phyloP scores from a whole-genome alignment of 805 yeast species.

The Ogataea pini region DNA sequence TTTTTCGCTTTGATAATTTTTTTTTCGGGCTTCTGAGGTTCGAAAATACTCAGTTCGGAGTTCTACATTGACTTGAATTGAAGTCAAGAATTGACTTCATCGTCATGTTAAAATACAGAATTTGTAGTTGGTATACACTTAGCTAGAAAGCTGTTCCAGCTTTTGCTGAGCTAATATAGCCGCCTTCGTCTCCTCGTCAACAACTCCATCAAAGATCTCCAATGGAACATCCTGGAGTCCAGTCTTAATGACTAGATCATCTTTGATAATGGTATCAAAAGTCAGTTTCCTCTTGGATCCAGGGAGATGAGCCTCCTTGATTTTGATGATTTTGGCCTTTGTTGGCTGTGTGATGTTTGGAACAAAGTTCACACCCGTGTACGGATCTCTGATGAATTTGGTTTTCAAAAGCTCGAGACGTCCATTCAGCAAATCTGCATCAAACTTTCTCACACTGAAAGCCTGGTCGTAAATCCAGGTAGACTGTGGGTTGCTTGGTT shows the following conservation, averaged over 20 bases:
- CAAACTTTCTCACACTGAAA: constrained; percentile 70
- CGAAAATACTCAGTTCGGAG: too few relatives aligned
- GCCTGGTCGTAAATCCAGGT: constrained; percentile 89
- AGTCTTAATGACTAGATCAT: constrained; percentile 47
- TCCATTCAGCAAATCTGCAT: constrained; percentile 59
- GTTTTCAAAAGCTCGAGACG: constrained; percentile 49
- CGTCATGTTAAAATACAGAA: not conserved
- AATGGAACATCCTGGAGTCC: constrained; percentile 64
- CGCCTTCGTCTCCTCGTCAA: constrained; percentile 53
- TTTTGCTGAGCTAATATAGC: constrained; percentile 66
- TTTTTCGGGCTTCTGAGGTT: not conserved
- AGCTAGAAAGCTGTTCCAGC: constrained; percentile 39
- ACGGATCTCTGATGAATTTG: constrained; percentile 73
- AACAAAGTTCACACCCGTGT: constrained; percentile 77
- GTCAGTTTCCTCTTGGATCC: constrained; percentile 36
- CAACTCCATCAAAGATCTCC: constrained; percentile 57
- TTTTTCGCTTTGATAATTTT: not conserved
- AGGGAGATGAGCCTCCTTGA: constrained; percentile 29
- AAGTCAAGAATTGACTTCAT: too few relatives aligned
- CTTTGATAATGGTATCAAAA: constrained; percentile 48
- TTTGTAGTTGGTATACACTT: not conserved
- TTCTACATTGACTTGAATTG: too few relatives aligned
- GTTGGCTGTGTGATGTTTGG: constrained; percentile 79
- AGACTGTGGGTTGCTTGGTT: constrained; percentile 45
- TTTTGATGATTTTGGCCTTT: constrained; percentile 33